phyloP scores from a whole-genome alignment of 2,329 filamentous ascomycete genomes.

The Sporothrix globosa region DNA sequence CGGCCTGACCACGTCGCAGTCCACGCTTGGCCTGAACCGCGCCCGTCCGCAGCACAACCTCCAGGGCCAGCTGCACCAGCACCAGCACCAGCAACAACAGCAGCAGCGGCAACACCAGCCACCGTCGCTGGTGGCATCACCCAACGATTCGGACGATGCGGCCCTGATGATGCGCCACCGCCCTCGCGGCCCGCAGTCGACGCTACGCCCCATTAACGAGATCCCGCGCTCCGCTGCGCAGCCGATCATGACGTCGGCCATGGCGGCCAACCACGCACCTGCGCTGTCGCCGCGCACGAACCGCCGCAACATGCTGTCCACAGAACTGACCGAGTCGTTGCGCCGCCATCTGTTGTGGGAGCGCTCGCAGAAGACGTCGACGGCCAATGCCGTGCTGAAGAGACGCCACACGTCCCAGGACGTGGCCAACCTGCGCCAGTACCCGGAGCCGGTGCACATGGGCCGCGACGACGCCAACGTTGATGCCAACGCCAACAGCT shows the following conservation, averaged over 20 bases:
- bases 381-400: slow-evolving; percentile 85
- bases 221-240: slow-evolving; percentile 69
- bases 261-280: slow-evolving; percentile 66
- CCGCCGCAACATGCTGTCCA: slow-evolving; percentile 91
- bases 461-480: slow-evolving; percentile 49
- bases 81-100: not conserved
- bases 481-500: slow-evolving; percentile 71
- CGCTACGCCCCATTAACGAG: slow-evolving; percentile 61
- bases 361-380: slow-evolving; percentile 89
- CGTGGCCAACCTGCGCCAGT: slow-evolving; percentile 83
- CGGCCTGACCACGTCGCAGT: slow-evolving; percentile 68
- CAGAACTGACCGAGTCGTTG: slow-evolving; percentile 90
- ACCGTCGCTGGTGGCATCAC: slow-evolving; percentile 53
- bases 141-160: slow-evolving; percentile 64
- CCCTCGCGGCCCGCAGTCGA: slow-evolving; percentile 57
- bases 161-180: slow-evolving; percentile 58
- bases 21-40: slow-evolving; percentile 70
- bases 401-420: slow-evolving; percentile 89
- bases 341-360: slow-evolving; percentile 93
- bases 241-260: slow-evolving; percentile 75
- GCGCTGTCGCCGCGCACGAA: slow-evolving; percentile 90
- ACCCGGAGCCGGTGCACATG: slow-evolving; percentile 68
- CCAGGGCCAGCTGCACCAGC: slow-evolving; percentile 40
- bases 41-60: slow-evolving; percentile 46
- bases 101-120: slow-evolving; percentile 43